Evolutionary conservation across 129 eudicot species (phyloP), one percentile per base, ranked within the genome.

Genomic region (Saposhnikovia divaricata): DNA sequence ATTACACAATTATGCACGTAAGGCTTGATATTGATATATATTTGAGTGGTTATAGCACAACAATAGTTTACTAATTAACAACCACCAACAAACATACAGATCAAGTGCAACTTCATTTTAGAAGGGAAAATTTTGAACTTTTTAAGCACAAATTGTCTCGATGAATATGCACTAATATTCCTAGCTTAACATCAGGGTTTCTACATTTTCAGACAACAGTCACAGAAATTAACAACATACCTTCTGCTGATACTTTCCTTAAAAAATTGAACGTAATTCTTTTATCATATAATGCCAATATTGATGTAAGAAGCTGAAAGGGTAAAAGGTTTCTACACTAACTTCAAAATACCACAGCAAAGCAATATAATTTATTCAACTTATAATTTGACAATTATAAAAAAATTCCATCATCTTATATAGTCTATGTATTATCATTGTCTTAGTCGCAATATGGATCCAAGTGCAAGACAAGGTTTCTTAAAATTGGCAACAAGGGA

Each of bases 1-100:
- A 85, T n/a, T 76, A 78, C 70, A 77, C 42, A 79, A 47, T 50
- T 57, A 53, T 75, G 75, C 39, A 57, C 25, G 61, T 68, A 72
- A 81, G 85, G 6, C 53, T 21, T 23, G 77, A 42, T 73, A 21
- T 0, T 55, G 27, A 21, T 55, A 51, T 51, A 18, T 51, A 40
- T 72, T 18, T 2, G 38, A 11, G 39, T 39, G n/a, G 7, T 12
- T 71, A 71, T 14, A 15, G 59, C 34, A 23, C 11, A 59, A 23
- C 68, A 59, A 8, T 21, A 59, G 14, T 3, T 59, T 23, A 9
- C n/a, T 23, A 7, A 3, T 59, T 16, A 23, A 59, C 68, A n/a
- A n/a, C n/a, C 28, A 0, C 63, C 63, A 55, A 55, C 63, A 23
- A 55, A 55, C 21, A 55, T 19, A 55, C 63, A 55, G 63, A 55